Percentiles rank a stretch among this genome's conserved stretches.
These are phyloP conservation scores for Apiosordaria backusii DNA, from an alignment of 495 filamentous ascomycete species.

Conservation along the genomic window DNA sequence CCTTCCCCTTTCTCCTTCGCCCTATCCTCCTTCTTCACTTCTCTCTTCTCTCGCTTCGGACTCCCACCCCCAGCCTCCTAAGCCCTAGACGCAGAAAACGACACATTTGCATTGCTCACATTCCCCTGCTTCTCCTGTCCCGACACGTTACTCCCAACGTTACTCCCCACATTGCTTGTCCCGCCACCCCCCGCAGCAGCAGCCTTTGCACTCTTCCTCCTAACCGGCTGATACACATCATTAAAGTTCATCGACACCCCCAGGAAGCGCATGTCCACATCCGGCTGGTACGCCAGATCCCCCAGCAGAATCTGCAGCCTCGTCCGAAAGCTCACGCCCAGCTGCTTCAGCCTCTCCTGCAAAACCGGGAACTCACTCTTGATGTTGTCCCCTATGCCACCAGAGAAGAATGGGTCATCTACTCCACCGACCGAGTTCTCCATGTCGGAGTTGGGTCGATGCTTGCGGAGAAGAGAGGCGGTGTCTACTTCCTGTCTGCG, in stretches of 20 bases:
- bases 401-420: constrained; percentile 15
- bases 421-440: constrained; percentile 8
- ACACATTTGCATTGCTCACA: neutral
- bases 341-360: constrained; percentile 61
- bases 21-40: neutral
- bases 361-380: constrained; percentile 67
- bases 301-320: constrained; percentile 78
- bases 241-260: constrained; percentile 99
- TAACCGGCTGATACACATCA: constrained; percentile 80
- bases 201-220: constrained; percentile 48
- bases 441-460: constrained; percentile 22
- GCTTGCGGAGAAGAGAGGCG: constrained; percentile 15
- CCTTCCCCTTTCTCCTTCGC: neutral
- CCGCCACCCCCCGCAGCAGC: constrained; percentile 10
- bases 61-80: constrained; percentile 8
- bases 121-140: neutral
- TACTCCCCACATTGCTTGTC: too few relatives aligned
- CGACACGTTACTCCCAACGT: too few relatives aligned
- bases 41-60: neutral
- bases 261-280: constrained; percentile 92
- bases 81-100: constrained; percentile 16
- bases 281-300: constrained; percentile 87
- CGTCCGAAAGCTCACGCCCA: constrained; percentile 69
- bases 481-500: constrained; percentile 79
- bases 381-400: constrained; percentile 31